Conservation (phyloP, 2,329 filamentous ascomycete genomes). For the Monilinia polystroma region DNA sequence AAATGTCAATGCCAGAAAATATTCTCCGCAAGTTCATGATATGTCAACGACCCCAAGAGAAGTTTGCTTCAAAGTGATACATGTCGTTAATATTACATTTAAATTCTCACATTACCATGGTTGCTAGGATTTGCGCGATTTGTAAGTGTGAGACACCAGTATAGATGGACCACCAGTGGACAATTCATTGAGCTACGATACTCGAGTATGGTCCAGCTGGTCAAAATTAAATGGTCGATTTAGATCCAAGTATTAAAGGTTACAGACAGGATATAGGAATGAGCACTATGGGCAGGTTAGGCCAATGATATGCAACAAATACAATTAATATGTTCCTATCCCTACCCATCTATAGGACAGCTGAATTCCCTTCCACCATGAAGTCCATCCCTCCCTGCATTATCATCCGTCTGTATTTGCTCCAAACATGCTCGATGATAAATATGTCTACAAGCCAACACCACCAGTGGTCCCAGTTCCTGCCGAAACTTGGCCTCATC, state of each 20-base stretch:
- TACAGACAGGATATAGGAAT: not conserved
- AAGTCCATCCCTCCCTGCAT: slow-evolving; percentile 49
- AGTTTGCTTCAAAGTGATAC: not conserved
- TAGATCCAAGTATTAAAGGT: not conserved
- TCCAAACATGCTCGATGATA: slow-evolving; percentile 71
- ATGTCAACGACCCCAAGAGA: not conserved
- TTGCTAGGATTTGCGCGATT: not conserved
- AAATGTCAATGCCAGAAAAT: too few species aligned
- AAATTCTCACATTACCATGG: not conserved
- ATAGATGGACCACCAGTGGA: not conserved
- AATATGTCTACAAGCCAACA: slow-evolving; percentile 69
- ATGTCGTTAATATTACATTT: not conserved
- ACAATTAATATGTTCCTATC: slow-evolving; percentile 38
- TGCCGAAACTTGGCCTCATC: slow-evolving; percentile 46
- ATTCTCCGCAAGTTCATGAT: not conserved
- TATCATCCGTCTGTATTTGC: slow-evolving; percentile 57
- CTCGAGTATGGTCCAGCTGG: not conserved
- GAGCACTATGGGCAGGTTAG: not conserved
- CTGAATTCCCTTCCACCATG: slow-evolving; percentile 47
- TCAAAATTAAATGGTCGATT: not conserved
- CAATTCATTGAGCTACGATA: not conserved
- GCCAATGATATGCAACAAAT: slow-evolving; percentile 8
- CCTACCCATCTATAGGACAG: slow-evolving; percentile 45
- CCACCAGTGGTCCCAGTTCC: slow-evolving; percentile 62
- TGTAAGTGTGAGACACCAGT: not conserved